Base-by-base conservation (phyloP, 805 yeast species). In the Candida fluviatilis region DNA sequence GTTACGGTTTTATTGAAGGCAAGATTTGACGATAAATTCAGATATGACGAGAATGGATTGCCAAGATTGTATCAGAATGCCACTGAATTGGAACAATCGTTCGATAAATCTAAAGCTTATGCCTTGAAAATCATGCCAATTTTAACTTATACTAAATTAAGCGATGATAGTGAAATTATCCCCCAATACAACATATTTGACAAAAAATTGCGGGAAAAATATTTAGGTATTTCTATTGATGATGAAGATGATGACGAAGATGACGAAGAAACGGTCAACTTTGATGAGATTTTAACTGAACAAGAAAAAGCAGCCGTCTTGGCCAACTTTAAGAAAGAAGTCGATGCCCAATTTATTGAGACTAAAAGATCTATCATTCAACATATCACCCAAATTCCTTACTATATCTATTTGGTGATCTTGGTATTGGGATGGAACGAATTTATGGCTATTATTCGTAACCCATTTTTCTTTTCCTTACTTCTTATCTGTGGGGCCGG, bases 391-490 rank as follows among this genome's bases (percentile, higher is more conserved):
- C 80, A 82, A 41, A 83, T 93, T 40, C 99, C 99, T 3, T 68
- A 80, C 47, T 93, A 83, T 68, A 78, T 93, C 40, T 89, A 87
- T 62, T 63, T 78, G 8, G 54, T 91, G 11, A 64, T 93, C 17
- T 58, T 84, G 2, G 79, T 85, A 3, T 67, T 93, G 16, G 99
- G 99, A 7, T 93, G 96, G 96, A 90, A 90, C 59, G 97, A 93
- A 68, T 82, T 93, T 48, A 76, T 89, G 84, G 83, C 93, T 7
- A 77, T 93, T 13, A 54, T 93, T 31, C 75, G 95, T 46, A 90
- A 86, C 55, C 97, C 99, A 37, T 51, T 91, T n/a, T 75, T 84
- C 49, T 79, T 90, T 47, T 69, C 84, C 4, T 57, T 89, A 35
- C 50, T 76, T 1, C 55, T 90, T 31, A 36, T 88, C 8, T 32